These are phyloP conservation scores for Gnaphalium uliginosum DNA, from an alignment of 129 eudicot genomes.

Conservation along the genomic window DNA sequence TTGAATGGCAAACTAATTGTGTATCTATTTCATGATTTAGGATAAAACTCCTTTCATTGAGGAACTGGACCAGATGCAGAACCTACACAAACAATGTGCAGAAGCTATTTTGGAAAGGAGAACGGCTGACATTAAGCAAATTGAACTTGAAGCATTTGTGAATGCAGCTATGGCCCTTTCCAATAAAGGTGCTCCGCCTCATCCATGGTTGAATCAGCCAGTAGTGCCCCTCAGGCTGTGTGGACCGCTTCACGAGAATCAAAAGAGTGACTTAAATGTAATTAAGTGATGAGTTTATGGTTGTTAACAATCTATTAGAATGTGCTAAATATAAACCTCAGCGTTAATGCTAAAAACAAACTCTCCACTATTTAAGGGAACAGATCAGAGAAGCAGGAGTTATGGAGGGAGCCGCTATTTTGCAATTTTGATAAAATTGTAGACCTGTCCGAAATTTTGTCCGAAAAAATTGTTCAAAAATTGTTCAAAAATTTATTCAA, in stretches of 20 bases:
- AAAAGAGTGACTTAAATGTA: background rate
- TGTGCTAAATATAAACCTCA: too few relatives aligned
- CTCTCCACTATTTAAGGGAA: too few relatives aligned
- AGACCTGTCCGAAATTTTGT: too few relatives aligned
- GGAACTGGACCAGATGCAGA: conserved; percentile 87
- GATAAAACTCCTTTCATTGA: conserved; percentile 82
- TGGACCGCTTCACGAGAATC: conserved; percentile 46
- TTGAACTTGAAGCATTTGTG: conserved; percentile 74
- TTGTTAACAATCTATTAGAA: too few relatives aligned
- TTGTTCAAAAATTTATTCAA: too few relatives aligned
- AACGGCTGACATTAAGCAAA: conserved; percentile 60
- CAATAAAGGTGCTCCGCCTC: conserved; percentile 51
- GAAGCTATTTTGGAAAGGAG: conserved; percentile 68
- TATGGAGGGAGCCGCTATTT: too few relatives aligned
- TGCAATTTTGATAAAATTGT: too few relatives aligned
- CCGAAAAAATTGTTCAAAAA: too few relatives aligned
- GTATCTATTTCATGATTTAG: conserved; percentile 36
- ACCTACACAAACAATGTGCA: conserved; percentile 87
- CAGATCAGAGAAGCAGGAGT: too few relatives aligned
- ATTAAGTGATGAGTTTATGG: too few relatives aligned
- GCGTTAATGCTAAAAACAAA: too few relatives aligned
- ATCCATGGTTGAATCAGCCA: conserved; percentile 54
- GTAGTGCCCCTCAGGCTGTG: conserved; percentile 69
- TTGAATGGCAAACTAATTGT: background rate
- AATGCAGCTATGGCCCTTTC: conserved; percentile 64